Conservation (phyloP, 2,329 filamentous ascomycete genomes). For the Acephala macrosclerotiorum region DNA sequence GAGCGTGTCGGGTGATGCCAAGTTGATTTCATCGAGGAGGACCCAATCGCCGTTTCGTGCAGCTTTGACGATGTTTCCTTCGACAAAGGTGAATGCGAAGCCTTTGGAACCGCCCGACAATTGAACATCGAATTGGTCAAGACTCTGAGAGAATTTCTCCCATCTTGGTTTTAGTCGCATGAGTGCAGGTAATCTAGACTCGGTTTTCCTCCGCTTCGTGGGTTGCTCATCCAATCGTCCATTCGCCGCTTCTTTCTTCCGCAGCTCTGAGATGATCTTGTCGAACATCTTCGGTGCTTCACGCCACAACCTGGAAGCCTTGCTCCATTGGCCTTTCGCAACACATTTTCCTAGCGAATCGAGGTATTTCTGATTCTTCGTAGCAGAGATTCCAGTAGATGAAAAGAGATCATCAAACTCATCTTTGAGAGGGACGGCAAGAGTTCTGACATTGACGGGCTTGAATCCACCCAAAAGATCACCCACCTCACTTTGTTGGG, state of each 20-base stretch:
- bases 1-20: constrained; percentile 92
- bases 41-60: constrained; percentile 97
- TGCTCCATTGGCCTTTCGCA: constrained; percentile 85
- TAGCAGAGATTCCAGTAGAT: constrained; percentile 82
- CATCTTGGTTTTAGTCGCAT: constrained; percentile 70
- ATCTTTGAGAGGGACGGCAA: constrained; percentile 90
- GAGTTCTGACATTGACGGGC: constrained; percentile 86
- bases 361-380: constrained; percentile 88
- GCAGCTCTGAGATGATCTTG: constrained; percentile 66
- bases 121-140: constrained; percentile 83
- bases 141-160: constrained; percentile 77
- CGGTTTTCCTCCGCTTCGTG: constrained; percentile 72
- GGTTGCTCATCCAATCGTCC: constrained; percentile 61
- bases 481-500: constrained; percentile 97
- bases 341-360: constrained; percentile 82
- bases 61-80: constrained; percentile 97
- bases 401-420: constrained; percentile 92
- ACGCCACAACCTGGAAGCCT: constrained; percentile 84
- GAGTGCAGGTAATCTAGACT: constrained; percentile 71
- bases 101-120: constrained; percentile 73
- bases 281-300: constrained; percentile 90
- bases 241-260: constrained; percentile 50
- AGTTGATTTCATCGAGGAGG: constrained; percentile 94
- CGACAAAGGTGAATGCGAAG: constrained; percentile 95
- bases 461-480: constrained; percentile 97